Conservation (phyloP, 768 basidiomycete genomes). For the Panus rudis region DNA sequence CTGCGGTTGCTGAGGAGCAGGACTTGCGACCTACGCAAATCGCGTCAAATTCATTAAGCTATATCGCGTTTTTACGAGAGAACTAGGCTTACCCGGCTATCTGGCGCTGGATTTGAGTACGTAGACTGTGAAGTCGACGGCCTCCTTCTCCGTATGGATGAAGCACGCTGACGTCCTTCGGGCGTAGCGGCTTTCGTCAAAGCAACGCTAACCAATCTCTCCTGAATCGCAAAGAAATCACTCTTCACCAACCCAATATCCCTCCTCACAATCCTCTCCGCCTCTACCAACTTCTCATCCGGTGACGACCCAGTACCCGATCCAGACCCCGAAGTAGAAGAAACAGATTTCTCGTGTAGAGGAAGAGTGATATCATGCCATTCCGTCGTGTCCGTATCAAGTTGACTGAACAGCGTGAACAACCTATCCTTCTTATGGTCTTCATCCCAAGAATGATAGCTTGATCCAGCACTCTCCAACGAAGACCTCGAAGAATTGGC, state of each 20-base stretch:
- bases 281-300: slow-evolving; percentile 41
- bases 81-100: slow-evolving; percentile 26
- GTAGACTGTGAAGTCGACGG: slow-evolving; percentile 82
- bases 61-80: background rate
- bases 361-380: slow-evolving; percentile 66
- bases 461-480: slow-evolving; percentile 73
- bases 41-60: slow-evolving; percentile 3
- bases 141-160: slow-evolving; percentile 67
- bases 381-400: slow-evolving; percentile 40
- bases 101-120: slow-evolving; percentile 53
- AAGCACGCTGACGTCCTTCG: slow-evolving; percentile 54
- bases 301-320: slow-evolving; percentile 37
- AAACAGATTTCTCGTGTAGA: too few species aligned
- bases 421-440: slow-evolving; percentile 47
- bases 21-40: slow-evolving; percentile 47
- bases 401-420: slow-evolving; percentile 46
- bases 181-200: slow-evolving; percentile 48
- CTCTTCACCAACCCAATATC: slow-evolving; percentile 62
- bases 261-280: slow-evolving; percentile 59
- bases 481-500: slow-evolving; percentile 76
- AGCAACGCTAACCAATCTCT: slow-evolving; percentile 63
- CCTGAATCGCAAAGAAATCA: slow-evolving; percentile 70
- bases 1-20: slow-evolving; percentile 44
- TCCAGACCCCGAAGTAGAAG: slow-evolving; percentile 41
- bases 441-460: slow-evolving; percentile 77